Conservation (phyloP, 208 protist species). For the Leishmania martiniquensis region DNA sequence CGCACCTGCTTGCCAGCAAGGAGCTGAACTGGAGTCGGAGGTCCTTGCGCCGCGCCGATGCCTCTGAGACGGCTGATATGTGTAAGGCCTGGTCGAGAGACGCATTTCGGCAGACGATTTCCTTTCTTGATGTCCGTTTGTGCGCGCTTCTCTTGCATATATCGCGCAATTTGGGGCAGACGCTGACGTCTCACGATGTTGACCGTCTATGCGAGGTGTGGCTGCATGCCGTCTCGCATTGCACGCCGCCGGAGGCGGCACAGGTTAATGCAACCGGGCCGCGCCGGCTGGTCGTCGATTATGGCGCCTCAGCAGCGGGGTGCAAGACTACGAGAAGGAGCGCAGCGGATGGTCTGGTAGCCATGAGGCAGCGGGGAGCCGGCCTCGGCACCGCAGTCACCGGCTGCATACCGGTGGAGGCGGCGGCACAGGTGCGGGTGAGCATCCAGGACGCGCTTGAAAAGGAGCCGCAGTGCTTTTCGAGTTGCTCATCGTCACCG, state of each 20-base stretch:
- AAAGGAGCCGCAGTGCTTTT: neutral
- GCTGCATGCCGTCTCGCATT: constrained; percentile 50
- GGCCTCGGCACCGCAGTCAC: neutral
- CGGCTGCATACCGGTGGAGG: constrained; percentile 7
- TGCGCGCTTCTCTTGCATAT: constrained; percentile 59
- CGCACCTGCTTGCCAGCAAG: constrained; percentile 13
- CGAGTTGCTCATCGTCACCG: neutral
- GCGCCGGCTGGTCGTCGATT: constrained; percentile 7
- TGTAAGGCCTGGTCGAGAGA: constrained; percentile 60
- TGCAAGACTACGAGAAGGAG: constrained; percentile 6
- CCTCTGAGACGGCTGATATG: neutral
- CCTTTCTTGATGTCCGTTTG: constrained; percentile 56
- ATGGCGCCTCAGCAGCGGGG: neutral
- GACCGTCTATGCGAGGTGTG: constrained; percentile 70
- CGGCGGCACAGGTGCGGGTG: neutral
- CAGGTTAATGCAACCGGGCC: constrained; percentile 32
- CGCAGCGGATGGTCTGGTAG: neutral
- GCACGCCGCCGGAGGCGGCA: neutral
- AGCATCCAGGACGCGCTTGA: constrained; percentile 16
- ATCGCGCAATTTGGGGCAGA: constrained; percentile 41
- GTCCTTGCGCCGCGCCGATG: constrained; percentile 31
- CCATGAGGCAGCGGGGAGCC: neutral
- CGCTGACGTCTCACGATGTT: constrained; percentile 63
- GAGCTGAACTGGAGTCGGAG: constrained; percentile 35
- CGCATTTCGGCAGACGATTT: constrained; percentile 53